phyloP scores from a whole-genome alignment of 495 filamentous ascomycete species.

The Lasiosphaeria miniovina region DNA sequence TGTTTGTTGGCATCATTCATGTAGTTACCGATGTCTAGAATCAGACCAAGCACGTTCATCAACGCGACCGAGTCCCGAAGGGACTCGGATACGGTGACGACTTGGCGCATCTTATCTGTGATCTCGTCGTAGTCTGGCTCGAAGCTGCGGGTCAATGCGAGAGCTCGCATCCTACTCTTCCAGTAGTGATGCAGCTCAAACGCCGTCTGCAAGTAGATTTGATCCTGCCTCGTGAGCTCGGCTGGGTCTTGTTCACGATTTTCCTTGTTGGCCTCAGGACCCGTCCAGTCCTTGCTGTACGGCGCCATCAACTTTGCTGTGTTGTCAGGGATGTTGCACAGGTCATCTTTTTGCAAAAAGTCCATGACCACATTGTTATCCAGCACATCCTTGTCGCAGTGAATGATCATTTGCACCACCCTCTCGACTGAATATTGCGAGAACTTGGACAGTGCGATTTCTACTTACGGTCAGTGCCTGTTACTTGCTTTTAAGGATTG shows the following conservation, averaged over 20 bases:
- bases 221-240: constrained; percentile 90
- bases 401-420: constrained; percentile 87
- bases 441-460: constrained; percentile 90
- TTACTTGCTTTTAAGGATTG: neutral
- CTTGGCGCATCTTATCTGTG: constrained; percentile 71
- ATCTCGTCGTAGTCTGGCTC: constrained; percentile 92
- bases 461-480: constrained; percentile 36
- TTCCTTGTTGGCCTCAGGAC: constrained; percentile 73
- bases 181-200: constrained; percentile 98
- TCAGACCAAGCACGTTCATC: constrained; percentile 93
- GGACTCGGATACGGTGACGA: constrained; percentile 83
- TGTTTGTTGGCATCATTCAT: constrained; percentile 99
- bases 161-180: constrained; percentile 93
- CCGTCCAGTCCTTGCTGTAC: constrained; percentile 95
- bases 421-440: constrained; percentile 75
- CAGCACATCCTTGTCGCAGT: constrained; percentile 87
- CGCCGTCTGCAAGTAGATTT: constrained; percentile 89
- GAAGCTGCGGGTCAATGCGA: constrained; percentile 78
- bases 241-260: constrained; percentile 81
- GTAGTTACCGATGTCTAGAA: constrained; percentile 97
- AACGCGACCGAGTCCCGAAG: constrained; percentile 84
- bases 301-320: constrained; percentile 86
- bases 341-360: constrained; percentile 86
- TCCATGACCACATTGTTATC: constrained; percentile 97
- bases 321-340: constrained; percentile 90